These are phyloP conservation scores for Chlamydomonas incerta DNA, from an alignment of 139 green algal genomes.

Conservation along the genomic window DNA sequence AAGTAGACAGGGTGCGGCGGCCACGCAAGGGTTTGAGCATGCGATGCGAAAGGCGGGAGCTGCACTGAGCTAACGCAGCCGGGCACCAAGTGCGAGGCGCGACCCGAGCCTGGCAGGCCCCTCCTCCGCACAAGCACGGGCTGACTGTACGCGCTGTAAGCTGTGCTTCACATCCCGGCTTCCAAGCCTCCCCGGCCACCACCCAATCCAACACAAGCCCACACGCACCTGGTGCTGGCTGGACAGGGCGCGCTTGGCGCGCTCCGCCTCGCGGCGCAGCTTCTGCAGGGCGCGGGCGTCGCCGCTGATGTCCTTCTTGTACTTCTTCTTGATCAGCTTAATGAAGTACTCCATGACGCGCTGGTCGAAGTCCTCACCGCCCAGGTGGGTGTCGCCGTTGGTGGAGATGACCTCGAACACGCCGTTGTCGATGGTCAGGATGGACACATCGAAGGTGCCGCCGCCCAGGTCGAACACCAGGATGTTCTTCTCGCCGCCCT, in stretches of 20 bases:
- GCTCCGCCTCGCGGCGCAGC: slow-evolving; percentile 91
- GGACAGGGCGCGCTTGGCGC: slow-evolving; percentile 94
- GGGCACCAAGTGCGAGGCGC: too few relatives aligned
- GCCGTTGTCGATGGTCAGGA: slow-evolving; percentile 95
- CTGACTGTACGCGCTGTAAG: too few relatives aligned
- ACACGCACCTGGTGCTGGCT: slow-evolving; percentile 83
- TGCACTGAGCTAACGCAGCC: too few relatives aligned
- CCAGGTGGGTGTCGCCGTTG: slow-evolving; percentile 94
- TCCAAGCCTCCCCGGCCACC: too few relatives aligned
- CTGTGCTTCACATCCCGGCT: too few relatives aligned
- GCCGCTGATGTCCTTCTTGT: slow-evolving; percentile 84
- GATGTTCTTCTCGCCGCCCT: slow-evolving; percentile 87
- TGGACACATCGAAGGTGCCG: slow-evolving; percentile 95
- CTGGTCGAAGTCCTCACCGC: slow-evolving; percentile 97
- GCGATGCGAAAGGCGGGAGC: too few relatives aligned
- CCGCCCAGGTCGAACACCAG: slow-evolving; percentile 97
- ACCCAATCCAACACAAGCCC: background rate
- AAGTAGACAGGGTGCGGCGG: too few relatives aligned
- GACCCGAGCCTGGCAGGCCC: too few relatives aligned
- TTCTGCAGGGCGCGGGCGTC: slow-evolving; percentile 93
- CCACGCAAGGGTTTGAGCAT: too few relatives aligned
- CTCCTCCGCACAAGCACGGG: too few relatives aligned
- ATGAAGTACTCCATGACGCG: slow-evolving; percentile 98
- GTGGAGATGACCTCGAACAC: slow-evolving; percentile 88
- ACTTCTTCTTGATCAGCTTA: slow-evolving; percentile 96